phyloP scores from a whole-genome alignment of 495 filamentous ascomycete species.

The Sphaerosporella brunnea region DNA sequence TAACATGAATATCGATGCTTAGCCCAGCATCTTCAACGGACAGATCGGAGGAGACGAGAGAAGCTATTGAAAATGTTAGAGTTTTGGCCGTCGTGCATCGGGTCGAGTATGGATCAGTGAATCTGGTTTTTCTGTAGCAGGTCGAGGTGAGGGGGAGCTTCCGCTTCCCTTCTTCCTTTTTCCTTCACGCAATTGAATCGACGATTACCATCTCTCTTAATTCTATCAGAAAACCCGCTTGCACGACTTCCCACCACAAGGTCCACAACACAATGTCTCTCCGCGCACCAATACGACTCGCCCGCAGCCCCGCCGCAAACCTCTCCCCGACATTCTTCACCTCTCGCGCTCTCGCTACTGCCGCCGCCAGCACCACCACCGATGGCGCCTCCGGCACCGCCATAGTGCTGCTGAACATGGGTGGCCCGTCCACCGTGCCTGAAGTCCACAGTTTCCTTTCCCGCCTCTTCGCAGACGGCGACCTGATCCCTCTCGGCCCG shows the following conservation, averaged over 20 bases:
- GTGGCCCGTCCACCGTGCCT: conserved; percentile 70
- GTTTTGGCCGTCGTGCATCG: no score
- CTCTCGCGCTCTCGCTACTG: conserved; percentile 8
- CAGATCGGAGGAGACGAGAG: no score
- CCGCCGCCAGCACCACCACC: not conserved
- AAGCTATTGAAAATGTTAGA: no score
- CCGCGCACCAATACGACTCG: not conserved
- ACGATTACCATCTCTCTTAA: no score
- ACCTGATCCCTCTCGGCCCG: conserved; percentile 89
- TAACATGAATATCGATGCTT: no score
- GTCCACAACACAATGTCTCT: conserved; percentile 3
- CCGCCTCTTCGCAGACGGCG: conserved; percentile 83
- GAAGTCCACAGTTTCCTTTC: conserved; percentile 89
- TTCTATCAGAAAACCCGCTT: no score
- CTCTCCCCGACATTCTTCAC: conserved; percentile 6
- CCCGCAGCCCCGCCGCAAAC: not conserved
- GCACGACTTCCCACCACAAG: not conserved
- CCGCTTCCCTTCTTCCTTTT: no score
- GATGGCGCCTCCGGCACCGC: conserved; percentile 40
- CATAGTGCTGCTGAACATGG: conserved; percentile 99
- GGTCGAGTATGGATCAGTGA: no score
- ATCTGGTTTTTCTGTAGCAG: no score
- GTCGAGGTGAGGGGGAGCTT: no score
- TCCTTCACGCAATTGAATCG: no score
- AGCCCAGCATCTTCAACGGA: no score